These are phyloP conservation scores for Schrenkiella parvula DNA, from an alignment of 345 rosid species.

Conservation along the genomic window DNA sequence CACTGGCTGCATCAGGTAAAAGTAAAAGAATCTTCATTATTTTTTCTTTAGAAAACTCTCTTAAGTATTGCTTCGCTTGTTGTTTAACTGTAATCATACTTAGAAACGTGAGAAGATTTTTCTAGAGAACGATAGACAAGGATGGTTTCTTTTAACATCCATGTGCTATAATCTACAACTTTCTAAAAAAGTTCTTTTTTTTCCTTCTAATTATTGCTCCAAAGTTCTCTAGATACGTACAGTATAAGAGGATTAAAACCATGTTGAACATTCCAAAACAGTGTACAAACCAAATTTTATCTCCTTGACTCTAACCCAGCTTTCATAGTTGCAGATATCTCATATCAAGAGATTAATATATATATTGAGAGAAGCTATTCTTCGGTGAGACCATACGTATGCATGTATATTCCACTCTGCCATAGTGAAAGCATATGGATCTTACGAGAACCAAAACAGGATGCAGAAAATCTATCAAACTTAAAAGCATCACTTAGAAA, in stretches of 20 bases:
- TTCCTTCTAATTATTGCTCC: slow-evolving; percentile 2
- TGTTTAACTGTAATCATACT: background rate
- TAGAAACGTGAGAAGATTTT: background rate
- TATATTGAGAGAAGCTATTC: background rate
- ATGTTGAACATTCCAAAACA: background rate
- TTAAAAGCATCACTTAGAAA: background rate
- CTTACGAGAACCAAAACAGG: background rate
- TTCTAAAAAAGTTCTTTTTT: background rate
- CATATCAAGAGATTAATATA: background rate
- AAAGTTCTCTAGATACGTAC: background rate
- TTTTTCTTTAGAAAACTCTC: background rate
- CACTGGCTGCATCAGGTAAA: slow-evolving; percentile 29
- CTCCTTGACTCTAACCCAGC: background rate
- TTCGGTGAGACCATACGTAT: background rate
- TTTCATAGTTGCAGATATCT: background rate
- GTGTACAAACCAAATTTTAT: background rate
- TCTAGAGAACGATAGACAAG: slow-evolving; percentile 1
- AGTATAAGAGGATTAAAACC: background rate
- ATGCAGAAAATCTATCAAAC: slow-evolving; percentile 1
- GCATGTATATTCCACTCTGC: background rate
- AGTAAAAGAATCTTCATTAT: background rate
- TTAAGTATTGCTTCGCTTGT: background rate
- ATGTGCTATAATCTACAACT: slow-evolving; percentile 8
- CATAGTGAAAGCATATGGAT: background rate
- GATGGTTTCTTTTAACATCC: slow-evolving; percentile 3